Evolutionary conservation across 257 asterid genomes (phyloP).

Genomic region (Cinchona pubescens): DNA sequence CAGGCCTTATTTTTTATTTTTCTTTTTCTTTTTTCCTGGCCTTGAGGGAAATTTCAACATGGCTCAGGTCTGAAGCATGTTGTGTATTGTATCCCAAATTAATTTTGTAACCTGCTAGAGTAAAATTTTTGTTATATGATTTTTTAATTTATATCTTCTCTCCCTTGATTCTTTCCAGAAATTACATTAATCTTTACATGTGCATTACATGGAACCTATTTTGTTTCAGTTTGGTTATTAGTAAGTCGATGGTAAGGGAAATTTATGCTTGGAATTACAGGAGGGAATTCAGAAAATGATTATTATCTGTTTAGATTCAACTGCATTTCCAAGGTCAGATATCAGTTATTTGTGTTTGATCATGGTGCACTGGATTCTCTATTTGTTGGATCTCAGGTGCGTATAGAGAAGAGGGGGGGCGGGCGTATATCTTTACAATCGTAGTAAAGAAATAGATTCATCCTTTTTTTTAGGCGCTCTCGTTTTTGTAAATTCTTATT

Average conservation of each 20-base stretch:
- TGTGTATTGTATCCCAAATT: constrained; percentile 57
- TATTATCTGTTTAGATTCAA: too few species aligned
- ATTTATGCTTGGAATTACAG: too few species aligned
- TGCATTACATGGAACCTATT: background rate
- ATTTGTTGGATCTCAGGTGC: too few species aligned
- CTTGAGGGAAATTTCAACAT: constrained; percentile 9
- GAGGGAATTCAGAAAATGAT: background rate
- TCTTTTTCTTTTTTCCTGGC: constrained; percentile 12
- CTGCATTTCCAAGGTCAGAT: too few species aligned
- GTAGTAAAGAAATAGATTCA: too few species aligned
- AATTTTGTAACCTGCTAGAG: constrained; percentile 36
- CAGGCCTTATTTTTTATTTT: constrained; percentile 22
- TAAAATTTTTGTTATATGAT: constrained; percentile 27
- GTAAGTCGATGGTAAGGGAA: background rate
- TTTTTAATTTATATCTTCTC: constrained; percentile 7
- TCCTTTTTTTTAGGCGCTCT: too few species aligned
- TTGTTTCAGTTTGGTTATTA: background rate
- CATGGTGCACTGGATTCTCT: too few species aligned
- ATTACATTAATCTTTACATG: background rate
- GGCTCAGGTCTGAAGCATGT: constrained; percentile 41
- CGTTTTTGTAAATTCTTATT: too few species aligned
- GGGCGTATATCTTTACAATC: too few species aligned
- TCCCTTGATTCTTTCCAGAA: background rate
- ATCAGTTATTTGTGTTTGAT: too few species aligned
- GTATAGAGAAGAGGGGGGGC: too few species aligned